Percentiles rank a stretch among this genome's conserved stretches.
Evolutionary conservation across 768 basidiomycete species (phyloP).

Genomic region (Leccinum boreale): DNA sequence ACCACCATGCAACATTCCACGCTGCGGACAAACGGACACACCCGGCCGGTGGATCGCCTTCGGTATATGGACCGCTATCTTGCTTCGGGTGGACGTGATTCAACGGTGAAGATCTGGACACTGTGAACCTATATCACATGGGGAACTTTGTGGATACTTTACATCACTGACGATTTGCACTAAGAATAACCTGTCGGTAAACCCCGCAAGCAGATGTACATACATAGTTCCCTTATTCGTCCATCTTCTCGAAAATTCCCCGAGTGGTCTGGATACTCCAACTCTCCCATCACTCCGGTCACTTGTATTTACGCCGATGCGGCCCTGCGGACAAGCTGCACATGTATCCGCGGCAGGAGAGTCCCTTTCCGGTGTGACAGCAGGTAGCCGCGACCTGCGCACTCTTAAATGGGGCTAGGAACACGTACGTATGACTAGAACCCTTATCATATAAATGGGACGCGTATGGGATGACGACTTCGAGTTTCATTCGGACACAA

Average conservation of each 20-base stretch:
- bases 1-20: slow-evolving; percentile 87
- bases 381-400: neutral
- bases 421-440: neutral
- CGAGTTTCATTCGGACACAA: neutral
- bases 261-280: neutral
- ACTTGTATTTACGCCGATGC: neutral
- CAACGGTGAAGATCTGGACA: slow-evolving; percentile 89
- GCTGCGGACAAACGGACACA: slow-evolving; percentile 90
- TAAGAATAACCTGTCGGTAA: slow-evolving; percentile 18
- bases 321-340: neutral
- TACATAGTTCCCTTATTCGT: slow-evolving; percentile 11
- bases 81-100: slow-evolving; percentile 85
- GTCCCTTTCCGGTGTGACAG: neutral
- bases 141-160: slow-evolving; percentile 12
- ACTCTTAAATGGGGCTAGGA: no score
- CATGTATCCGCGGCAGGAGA: neutral
- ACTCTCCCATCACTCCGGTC: neutral
- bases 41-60: slow-evolving; percentile 78
- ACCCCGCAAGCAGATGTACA: slow-evolving; percentile 21
- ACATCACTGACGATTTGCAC: slow-evolving; percentile 11
- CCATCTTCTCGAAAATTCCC: neutral
- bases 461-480: neutral
- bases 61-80: slow-evolving; percentile 97
- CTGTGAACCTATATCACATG: slow-evolving; percentile 44
- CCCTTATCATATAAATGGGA: neutral